Evolutionary conservation across 345 rosid species (phyloP).

Genomic region (Arabis hirsuta): DNA sequence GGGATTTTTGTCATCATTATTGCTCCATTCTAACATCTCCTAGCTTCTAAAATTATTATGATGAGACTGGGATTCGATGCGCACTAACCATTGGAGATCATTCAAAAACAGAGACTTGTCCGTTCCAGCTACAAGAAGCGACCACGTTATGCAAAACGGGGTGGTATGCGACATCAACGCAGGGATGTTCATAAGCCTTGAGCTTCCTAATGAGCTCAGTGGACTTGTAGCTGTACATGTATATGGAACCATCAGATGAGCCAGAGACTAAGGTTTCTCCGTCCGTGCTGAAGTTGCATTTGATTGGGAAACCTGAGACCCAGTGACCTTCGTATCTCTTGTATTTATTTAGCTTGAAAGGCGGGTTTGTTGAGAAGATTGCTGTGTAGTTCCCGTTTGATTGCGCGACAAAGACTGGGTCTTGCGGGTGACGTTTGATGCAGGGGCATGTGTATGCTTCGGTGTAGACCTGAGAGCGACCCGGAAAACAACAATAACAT

Average conservation of each 20-base stretch:
- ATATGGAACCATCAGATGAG: conserved; percentile 77
- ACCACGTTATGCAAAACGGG: conserved; percentile 63
- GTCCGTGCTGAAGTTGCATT: conserved; percentile 75
- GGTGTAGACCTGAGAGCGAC: conserved; percentile 61
- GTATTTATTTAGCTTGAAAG: conserved; percentile 85
- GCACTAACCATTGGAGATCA: conserved; percentile 16
- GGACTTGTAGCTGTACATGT: conserved; percentile 57
- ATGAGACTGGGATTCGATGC: background rate
- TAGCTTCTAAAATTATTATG: background rate
- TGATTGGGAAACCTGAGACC: conserved; percentile 82
- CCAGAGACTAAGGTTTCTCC: conserved; percentile 74
- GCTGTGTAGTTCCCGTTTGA: conserved; percentile 92
- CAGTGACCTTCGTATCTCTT: conserved; percentile 72
- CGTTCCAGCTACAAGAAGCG: conserved; percentile 83
- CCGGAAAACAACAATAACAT: background rate
- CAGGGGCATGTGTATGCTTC: conserved; percentile 90
- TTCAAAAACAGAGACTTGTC: conserved; percentile 49
- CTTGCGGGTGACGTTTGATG: conserved; percentile 67
- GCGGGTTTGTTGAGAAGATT: conserved; percentile 72
- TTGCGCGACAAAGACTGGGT: conserved; percentile 71
- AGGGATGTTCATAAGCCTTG: conserved; percentile 69
- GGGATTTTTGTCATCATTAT: background rate
- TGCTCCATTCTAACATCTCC: background rate
- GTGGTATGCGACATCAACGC: conserved; percentile 70
- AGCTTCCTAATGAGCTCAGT: conserved; percentile 58